Percentiles rank a stretch among this genome's conserved stretches.
Evolutionary conservation across 306 rosid species (phyloP).

Genomic region (Trifolium pratense): DNA sequence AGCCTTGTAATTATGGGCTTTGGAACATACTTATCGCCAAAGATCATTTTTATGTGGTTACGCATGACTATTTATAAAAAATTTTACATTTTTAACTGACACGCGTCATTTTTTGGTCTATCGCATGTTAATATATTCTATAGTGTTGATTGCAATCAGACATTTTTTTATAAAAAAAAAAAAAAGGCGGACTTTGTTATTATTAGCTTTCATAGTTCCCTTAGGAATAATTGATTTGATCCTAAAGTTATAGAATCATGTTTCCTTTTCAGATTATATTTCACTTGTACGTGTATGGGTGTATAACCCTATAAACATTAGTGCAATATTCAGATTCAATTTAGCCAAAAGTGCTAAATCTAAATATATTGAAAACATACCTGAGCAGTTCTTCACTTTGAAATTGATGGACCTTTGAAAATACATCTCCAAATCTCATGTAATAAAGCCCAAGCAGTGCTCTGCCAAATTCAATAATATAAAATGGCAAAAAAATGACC

Average conservation of each 20-base stretch:
- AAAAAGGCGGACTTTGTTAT: background rate
- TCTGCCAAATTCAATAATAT: constrained; percentile 58
- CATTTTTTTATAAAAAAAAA: background rate
- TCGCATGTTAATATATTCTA: background rate
- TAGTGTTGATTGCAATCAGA: background rate
- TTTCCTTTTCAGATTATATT: constrained; percentile 8
- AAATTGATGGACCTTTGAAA: constrained; percentile 73
- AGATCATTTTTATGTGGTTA: constrained; percentile 1
- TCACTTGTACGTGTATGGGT: background rate
- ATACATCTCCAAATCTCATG: constrained; percentile 95
- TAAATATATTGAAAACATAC: constrained; percentile 49
- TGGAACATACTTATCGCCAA: constrained; percentile 28
- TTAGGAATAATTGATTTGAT: background rate
- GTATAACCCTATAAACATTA: background rate
- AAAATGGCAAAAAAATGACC: constrained; percentile 45
- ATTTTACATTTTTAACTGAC: background rate
- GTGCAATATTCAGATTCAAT: constrained; percentile 9
- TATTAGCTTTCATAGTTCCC: constrained; percentile 4
- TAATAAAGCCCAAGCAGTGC: constrained; percentile 73
- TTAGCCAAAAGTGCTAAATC: constrained; percentile 21
- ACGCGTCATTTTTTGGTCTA: constrained; percentile 17
- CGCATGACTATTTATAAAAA: constrained; percentile 16
- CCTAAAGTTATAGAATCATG: constrained; percentile 3
- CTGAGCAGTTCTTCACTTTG: constrained; percentile 83
- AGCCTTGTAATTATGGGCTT: constrained; percentile 3